A percentile compares a stretch with the other conserved stretches of the same genome.
Evolutionary conservation across 1,284 basidiomycete species (phyloP).

Genomic region (Puccinia hordei): DNA sequence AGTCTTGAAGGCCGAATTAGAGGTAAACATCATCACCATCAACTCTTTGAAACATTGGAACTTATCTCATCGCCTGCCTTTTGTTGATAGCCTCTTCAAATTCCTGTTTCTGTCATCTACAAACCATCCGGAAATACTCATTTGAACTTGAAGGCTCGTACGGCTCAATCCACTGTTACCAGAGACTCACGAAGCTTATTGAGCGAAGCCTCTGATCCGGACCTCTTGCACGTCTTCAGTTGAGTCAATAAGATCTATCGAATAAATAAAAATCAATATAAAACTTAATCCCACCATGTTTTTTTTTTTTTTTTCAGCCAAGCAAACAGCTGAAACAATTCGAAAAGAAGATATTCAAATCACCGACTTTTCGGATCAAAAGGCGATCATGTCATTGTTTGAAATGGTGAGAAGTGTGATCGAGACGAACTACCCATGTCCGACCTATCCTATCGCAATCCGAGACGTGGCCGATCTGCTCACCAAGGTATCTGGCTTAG

Average conservation of each 20-base stretch:
- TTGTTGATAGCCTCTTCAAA: background rate
- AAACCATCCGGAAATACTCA: background rate
- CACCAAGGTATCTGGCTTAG: background rate
- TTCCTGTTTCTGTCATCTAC: constrained; percentile 15
- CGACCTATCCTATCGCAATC: background rate
- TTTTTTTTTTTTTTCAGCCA: background rate
- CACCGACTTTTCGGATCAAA: background rate
- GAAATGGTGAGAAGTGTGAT: background rate
- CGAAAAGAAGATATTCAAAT: background rate
- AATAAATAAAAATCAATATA: background rate
- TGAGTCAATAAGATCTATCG: background rate
- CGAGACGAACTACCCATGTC: background rate
- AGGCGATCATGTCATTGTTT: background rate
- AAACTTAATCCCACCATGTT: background rate
- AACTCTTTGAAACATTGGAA: background rate
- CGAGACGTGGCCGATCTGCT: background rate
- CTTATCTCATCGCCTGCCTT: background rate
- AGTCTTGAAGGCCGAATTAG: background rate
- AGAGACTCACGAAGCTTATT: constrained; percentile 17
- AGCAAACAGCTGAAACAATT: background rate
- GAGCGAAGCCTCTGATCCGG: constrained; percentile 28
- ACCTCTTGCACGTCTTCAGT: background rate
- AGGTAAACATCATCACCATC: background rate
- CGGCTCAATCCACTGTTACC: background rate
- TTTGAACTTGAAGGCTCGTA: background rate